These are phyloP conservation scores for Anisogramma anomala DNA, from an alignment of 2,329 filamentous ascomycete genomes.

Conservation along the genomic window DNA sequence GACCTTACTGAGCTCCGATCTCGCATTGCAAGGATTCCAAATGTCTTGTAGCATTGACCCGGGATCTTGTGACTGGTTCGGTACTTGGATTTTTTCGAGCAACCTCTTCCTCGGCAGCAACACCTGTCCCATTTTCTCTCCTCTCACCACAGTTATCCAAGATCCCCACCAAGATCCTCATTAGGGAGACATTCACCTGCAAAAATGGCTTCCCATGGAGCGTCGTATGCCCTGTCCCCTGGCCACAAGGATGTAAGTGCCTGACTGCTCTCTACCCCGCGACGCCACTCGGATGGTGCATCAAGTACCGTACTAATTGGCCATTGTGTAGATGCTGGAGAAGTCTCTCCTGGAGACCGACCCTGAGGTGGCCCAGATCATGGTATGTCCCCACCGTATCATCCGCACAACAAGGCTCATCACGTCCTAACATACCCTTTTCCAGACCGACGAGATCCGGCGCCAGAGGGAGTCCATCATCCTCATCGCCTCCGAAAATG, in stretches of 20 bases:
- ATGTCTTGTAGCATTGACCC: too few species aligned
- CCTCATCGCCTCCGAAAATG: constrained; percentile 97
- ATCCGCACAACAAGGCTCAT: too few species aligned
- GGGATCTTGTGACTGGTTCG: too few species aligned
- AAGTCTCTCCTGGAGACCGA: constrained; percentile 85
- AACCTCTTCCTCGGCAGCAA: too few species aligned
- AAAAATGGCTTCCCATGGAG: constrained; percentile 21
- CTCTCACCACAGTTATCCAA: neutral
- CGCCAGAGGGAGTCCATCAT: constrained; percentile 97
- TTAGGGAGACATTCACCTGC: constrained; percentile 10
- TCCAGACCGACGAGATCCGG: constrained; percentile 80
- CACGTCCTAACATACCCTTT: neutral
- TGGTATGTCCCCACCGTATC: constrained; percentile 58
- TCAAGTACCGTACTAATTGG: constrained; percentile 19
- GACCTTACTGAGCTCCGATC: too few species aligned
- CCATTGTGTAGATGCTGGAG: constrained; percentile 70
- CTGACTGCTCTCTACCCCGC: constrained; percentile 1
- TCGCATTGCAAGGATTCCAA: too few species aligned
- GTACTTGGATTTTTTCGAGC: too few species aligned
- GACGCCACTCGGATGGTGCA: neutral
- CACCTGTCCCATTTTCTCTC: too few species aligned
- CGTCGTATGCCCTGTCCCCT: constrained; percentile 25
- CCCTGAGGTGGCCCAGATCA: constrained; percentile 90
- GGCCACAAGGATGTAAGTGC: constrained; percentile 26
- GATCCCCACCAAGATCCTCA: neutral